Conservation (phyloP, 2,329 filamentous ascomycete species). For the Aspergillus ustus region DNA sequence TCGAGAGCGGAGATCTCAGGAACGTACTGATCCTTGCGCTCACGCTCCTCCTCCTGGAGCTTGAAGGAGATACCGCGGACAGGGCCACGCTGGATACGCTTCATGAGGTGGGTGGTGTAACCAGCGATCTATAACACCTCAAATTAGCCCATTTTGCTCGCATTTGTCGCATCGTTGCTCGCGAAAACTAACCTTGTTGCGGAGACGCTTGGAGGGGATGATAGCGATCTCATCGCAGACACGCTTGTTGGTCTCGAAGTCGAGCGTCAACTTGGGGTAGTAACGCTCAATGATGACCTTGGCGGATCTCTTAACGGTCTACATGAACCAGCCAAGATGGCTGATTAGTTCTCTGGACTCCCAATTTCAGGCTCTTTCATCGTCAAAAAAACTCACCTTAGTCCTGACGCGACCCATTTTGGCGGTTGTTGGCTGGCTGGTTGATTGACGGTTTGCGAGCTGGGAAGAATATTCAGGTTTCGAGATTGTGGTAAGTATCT, state of each 20-base stretch:
- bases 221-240: slow-evolving; percentile 99
- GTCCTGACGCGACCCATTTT: slow-evolving; percentile 57
- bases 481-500: slow-evolving; percentile 23
- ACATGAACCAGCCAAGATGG: slow-evolving; percentile 6
- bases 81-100: slow-evolving; percentile 98
- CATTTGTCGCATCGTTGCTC: background rate
- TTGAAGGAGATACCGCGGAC: slow-evolving; percentile 99
- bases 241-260: slow-evolving; percentile 99
- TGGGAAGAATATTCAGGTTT: slow-evolving; percentile 36
- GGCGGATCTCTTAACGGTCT: slow-evolving; percentile 82
- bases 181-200: slow-evolving; percentile 83
- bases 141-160: background rate
- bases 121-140: slow-evolving; percentile 74
- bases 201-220: slow-evolving; percentile 97
- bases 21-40: slow-evolving; percentile 99
- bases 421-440: slow-evolving; percentile 43
- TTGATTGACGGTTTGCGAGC: slow-evolving; percentile 20
- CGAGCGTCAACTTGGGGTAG: slow-evolving; percentile 96
- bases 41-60: slow-evolving; percentile 99
- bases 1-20: slow-evolving; percentile 98
- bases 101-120: slow-evolving; percentile 99
- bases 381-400: slow-evolving; percentile 39
- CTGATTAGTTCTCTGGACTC: background rate
- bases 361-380: background rate
- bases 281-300: slow-evolving; percentile 99